Evolutionary conservation across 768 basidiomycete genomes (phyloP).

Genomic region (Suillus subaureus): DNA sequence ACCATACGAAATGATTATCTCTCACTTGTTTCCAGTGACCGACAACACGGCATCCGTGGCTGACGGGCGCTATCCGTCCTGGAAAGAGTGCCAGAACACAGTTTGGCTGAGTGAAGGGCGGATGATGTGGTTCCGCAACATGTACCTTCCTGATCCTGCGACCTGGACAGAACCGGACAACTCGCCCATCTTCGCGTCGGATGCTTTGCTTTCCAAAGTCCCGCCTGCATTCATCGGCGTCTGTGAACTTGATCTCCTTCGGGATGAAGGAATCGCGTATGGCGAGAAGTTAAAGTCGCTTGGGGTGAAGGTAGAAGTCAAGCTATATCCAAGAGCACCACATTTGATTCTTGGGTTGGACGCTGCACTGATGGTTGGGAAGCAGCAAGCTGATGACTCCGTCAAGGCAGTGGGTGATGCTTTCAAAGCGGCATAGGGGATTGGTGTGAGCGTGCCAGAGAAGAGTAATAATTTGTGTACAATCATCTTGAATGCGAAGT

Average conservation of each 20-base stretch:
- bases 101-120: conserved; percentile 61
- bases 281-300: conserved; percentile 55
- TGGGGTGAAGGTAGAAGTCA: conserved; percentile 56
- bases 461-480: neutral
- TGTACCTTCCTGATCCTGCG: conserved; percentile 63
- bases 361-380: conserved; percentile 33
- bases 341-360: conserved; percentile 77
- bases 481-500: neutral
- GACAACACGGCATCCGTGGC: conserved; percentile 64
- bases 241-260: conserved; percentile 65
- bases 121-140: conserved; percentile 72
- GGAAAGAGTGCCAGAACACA: conserved; percentile 58
- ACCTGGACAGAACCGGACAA: conserved; percentile 68
- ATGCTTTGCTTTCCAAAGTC: conserved; percentile 47
- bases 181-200: conserved; percentile 69
- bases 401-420: conserved; percentile 26
- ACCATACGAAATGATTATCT: neutral
- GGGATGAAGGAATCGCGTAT: conserved; percentile 66
- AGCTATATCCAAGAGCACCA: conserved; percentile 58
- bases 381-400: conserved; percentile 22
- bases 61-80: conserved; percentile 44
- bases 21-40: conserved; percentile 38
- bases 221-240: conserved; percentile 66
- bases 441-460: neutral
- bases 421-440: conserved; percentile 13